Percentiles rank a stretch among this genome's conserved stretches.
Evolutionary conservation across 2,329 filamentous ascomycete species (phyloP).

Genomic region (Chaetomium olivaceum): DNA sequence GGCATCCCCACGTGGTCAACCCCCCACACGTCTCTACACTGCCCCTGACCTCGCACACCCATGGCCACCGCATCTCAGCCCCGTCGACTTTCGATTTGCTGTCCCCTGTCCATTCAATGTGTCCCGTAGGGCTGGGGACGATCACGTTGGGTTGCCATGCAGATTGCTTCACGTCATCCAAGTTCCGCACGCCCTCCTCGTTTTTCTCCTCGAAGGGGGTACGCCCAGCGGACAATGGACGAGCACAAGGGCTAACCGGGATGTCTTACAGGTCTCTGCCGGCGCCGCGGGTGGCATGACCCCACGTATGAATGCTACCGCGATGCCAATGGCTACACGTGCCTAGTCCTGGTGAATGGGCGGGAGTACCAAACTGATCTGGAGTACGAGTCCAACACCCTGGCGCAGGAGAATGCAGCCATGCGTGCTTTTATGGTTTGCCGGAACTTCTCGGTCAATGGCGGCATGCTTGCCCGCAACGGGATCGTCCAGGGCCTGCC

Average conservation of each 20-base stretch:
- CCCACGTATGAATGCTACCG: slow-evolving; percentile 84
- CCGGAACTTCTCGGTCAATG: slow-evolving; percentile 95
- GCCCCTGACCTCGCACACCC: slow-evolving; percentile 29
- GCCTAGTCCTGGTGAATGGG: slow-evolving; percentile 91
- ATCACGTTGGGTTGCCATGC: slow-evolving; percentile 41
- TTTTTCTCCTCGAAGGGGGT: background rate
- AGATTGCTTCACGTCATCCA: slow-evolving; percentile 36
- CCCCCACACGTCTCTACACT: slow-evolving; percentile 35
- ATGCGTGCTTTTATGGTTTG: slow-evolving; percentile 98
- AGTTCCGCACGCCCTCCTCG: slow-evolving; percentile 18
- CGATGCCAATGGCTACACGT: slow-evolving; percentile 75
- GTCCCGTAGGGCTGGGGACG: slow-evolving; percentile 36
- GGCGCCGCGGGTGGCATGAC: slow-evolving; percentile 89
- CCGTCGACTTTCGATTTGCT: slow-evolving; percentile 25
- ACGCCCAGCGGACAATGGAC: slow-evolving; percentile 20
- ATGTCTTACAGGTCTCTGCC: slow-evolving; percentile 74
- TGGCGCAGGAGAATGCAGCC: slow-evolving; percentile 90
- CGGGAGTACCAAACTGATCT: slow-evolving; percentile 93
- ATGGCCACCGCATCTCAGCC: slow-evolving; percentile 25
- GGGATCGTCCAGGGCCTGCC: slow-evolving; percentile 68
- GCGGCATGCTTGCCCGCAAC: slow-evolving; percentile 79
- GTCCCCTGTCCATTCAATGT: slow-evolving; percentile 16
- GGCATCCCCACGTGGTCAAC: slow-evolving; percentile 33
- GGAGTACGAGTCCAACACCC: slow-evolving; percentile 74
- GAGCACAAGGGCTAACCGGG: slow-evolving; percentile 40